Base-by-base conservation (phyloP, 208 protist species). In the Acanthamoeba sp. region DNA sequence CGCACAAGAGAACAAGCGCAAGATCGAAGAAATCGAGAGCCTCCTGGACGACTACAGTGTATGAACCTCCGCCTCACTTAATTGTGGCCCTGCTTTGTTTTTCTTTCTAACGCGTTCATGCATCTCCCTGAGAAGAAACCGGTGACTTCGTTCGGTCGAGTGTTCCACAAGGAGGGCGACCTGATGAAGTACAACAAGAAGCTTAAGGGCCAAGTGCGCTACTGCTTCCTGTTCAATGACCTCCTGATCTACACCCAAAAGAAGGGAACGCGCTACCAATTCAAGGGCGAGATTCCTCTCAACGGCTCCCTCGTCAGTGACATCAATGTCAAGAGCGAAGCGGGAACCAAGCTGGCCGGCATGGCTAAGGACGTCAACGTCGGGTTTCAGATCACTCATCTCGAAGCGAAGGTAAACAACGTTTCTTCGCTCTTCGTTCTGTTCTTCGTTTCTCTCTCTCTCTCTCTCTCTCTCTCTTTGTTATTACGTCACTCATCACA, bases 211-310 rank as follows among this genome's bases (percentile, higher is more conserved):
- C 80, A 89, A 62, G 52, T 89, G 45, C 80, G 80, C 18, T 89
- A 89, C 80, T 89, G 42, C 32, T 89, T 89, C 52, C 80, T 89
- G 32, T 89, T 89, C 80, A 89, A 89, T 48, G 80, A 89, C 80
- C 3, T 89, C 14, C 42, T 89, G 22, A 89, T 89, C 80, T 89
- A 89, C 80, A 89, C 80, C 9, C 42, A 89, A 29, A 89, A 89
- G 80, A 89, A 89, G 52, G 80, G 71, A 14, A 29, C 71, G 32
- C 71, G 71, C 40, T 80, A 80, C 24, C 71, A 80, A 22, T 80
- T 80, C 71, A 80, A 80, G 40, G 71, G 71, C 16, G 71, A 80
- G 36, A 80, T 80, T 27, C 71, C 71, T 3, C 71, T 80, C 38
- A 80, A 80, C 40, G 71, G 71, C 32, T 80, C 71, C 1, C 71